These are phyloP conservation scores for Saturnispora hagleri DNA, from an alignment of 805 yeast species.

Conservation along the genomic window DNA sequence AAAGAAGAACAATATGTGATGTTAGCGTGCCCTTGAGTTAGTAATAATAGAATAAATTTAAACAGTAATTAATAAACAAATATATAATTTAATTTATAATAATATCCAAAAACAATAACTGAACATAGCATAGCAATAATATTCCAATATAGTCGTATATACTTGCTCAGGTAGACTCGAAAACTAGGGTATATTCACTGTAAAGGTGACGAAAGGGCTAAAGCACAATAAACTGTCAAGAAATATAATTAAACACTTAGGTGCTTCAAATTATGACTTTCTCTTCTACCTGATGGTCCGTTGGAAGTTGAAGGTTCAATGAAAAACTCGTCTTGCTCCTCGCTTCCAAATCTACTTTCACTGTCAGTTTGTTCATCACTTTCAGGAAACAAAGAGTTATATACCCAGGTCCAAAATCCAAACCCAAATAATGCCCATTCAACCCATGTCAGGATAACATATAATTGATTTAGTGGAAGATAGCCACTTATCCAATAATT, in stretches of 20 bases:
- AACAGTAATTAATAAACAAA: neutral
- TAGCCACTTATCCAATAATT: constrained; percentile 59
- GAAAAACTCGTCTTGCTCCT: neutral
- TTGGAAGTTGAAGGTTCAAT: constrained; percentile 1
- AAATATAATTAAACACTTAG: neutral
- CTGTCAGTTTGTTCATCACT: neutral
- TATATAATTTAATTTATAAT: neutral
- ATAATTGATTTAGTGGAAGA: constrained; percentile 46
- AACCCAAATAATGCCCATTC: constrained; percentile 14
- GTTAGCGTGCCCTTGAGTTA: neutral
- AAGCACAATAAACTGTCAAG: neutral
- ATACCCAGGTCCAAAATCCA: constrained; percentile 8
- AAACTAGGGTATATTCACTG: neutral
- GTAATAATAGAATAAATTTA: neutral
- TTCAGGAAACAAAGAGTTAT: neutral
- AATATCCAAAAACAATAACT: neutral
- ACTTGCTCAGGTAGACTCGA: too few species aligned
- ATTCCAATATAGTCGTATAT: neutral
- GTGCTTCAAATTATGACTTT: constrained; percentile 4
- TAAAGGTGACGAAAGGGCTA: neutral
- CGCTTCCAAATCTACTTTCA: neutral
- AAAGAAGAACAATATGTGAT: constrained; percentile 9
- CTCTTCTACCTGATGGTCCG: neutral
- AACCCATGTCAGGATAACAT: constrained; percentile 16
- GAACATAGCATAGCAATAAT: neutral